Evolutionary conservation across 192 early-diverging fungal species (phyloP), one percentile per base, ranked within the genome.

Genomic region (Lunasporangiospora selenospora): DNA sequence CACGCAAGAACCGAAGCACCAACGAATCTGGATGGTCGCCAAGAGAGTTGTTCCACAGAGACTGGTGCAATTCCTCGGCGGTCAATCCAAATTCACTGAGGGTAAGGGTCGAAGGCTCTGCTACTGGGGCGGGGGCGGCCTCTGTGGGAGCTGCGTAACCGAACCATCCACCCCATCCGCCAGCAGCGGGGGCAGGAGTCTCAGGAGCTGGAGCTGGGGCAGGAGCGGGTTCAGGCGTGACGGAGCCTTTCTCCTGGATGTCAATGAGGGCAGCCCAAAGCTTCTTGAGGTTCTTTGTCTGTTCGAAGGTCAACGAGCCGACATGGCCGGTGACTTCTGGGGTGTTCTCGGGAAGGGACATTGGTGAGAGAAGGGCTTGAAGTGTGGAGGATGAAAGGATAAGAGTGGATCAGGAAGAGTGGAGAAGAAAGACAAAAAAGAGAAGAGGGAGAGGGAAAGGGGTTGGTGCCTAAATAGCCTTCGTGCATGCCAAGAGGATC

Each of bases 1-100:
- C 95, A 18, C 95, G 83, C 57, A 97, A 63, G 76, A 93, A 96
- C 4, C 95, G 87, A 33, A 94, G 78, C 46, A 91, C 40, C 18
- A 94, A 67, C 0, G 86, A 65, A 75, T 95, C 94, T 19, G 53
- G 53, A 31, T 65, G 21, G 32, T 61, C 66, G 43, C 58, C 30
- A 6, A 70, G 39, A 4, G 56, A 34, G 29, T 53, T 57, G 32
- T 71, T 62, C 67, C 58, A 71, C 11, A 71, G 59, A 5, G 47
- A 27, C 1, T 51, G 21, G 12, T 23, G 24, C 3, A 71, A 4
- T 2, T 56, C 37, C 18, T 34, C 46, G 5, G 53, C 46, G 3
- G 58, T 45, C 8, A 71, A 19, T 3, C 67, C 67, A 18, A 71
- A 24, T 24, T 73, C 69, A 1, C 57, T 38, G 4, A 73, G 30